phyloP scores from a whole-genome alignment of 192 early-diverging fungal species.

The Hyaloraphidium curvatum region DNA sequence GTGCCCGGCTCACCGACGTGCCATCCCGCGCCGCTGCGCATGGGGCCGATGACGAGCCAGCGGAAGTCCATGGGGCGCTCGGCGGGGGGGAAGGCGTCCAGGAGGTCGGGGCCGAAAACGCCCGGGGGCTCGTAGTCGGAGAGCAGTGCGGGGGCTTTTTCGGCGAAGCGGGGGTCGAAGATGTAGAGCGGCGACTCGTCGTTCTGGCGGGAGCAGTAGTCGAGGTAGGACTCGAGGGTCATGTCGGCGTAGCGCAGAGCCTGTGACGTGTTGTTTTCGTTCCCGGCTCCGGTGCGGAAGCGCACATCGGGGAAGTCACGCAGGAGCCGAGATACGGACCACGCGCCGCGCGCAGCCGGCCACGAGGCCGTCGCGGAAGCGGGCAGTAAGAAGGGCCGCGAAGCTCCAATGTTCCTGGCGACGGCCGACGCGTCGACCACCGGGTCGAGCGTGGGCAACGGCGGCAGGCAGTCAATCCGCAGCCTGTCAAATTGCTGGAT shows the following conservation, averaged over 20 bases:
- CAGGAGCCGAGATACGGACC: not conserved
- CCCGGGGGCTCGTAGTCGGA: constrained; percentile 18
- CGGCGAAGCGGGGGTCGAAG: constrained; percentile 52
- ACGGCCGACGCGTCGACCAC: no score
- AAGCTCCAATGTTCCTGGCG: no score
- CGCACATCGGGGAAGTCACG: not conserved
- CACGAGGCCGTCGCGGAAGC: no score
- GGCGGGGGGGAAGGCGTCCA: constrained; percentile 8
- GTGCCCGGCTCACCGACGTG: constrained; percentile 13
- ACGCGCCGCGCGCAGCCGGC: not conserved
- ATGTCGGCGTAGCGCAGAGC: constrained; percentile 30
- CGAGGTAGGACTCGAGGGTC: constrained; percentile 26
- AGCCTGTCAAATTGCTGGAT: no score
- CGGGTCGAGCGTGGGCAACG: no score
- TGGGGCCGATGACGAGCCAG: constrained; percentile 58
- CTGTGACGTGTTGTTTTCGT: no score
- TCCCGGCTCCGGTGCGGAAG: constrained; percentile 11
- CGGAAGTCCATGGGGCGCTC: constrained; percentile 23
- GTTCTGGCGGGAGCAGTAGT: constrained; percentile 15
- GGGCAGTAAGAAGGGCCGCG: no score
- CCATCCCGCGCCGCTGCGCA: constrained; percentile 48
- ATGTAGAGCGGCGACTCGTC: constrained; percentile 67
- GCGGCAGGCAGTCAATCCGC: no score
- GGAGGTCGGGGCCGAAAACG: constrained; percentile 21
- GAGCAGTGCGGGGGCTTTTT: constrained; percentile 11